phyloP scores from a whole-genome alignment of 495 filamentous ascomycete species.

The Elaphomyces granulatus region DNA sequence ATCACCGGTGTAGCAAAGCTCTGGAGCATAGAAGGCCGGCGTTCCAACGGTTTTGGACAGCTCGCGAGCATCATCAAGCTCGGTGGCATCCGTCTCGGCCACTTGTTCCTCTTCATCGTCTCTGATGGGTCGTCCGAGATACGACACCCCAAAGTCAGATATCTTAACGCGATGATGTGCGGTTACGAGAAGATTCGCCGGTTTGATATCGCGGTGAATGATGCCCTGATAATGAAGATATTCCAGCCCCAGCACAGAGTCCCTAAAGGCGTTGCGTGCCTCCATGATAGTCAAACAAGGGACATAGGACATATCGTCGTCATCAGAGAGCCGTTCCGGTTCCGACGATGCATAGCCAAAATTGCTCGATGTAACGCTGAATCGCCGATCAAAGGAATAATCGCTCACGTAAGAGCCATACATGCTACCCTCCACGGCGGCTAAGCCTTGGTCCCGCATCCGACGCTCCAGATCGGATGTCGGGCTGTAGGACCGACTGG shows the following conservation, averaged over 20 bases:
- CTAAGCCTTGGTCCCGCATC: conserved; percentile 31
- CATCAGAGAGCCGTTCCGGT: conserved; percentile 33
- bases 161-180: conserved; percentile 83
- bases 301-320: conserved; percentile 80
- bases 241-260: conserved; percentile 86
- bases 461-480: conserved; percentile 29
- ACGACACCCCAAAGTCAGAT: conserved; percentile 98
- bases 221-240: conserved; percentile 96
- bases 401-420: conserved; percentile 57
- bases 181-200: conserved; percentile 88
- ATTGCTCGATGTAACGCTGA: conserved; percentile 33
- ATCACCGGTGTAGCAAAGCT: conserved; percentile 70
- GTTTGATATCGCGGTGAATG: conserved; percentile 97
- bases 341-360: conserved; percentile 44
- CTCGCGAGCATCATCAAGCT: conserved; percentile 82
- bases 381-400: conserved; percentile 30
- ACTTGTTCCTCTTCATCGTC: conserved; percentile 66
- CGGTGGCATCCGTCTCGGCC: conserved; percentile 67
- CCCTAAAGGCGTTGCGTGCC: conserved; percentile 77
- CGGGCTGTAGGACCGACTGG: conserved; percentile 29
- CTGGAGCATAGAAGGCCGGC: conserved; percentile 93
- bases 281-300: conserved; percentile 78
- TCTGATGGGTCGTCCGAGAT: conserved; percentile 71
- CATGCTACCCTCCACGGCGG: conserved; percentile 59
- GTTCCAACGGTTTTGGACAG: conserved; percentile 96